Base-by-base conservation (phyloP, 345 rosid species). In the Tarenaya hassleriana region DNA sequence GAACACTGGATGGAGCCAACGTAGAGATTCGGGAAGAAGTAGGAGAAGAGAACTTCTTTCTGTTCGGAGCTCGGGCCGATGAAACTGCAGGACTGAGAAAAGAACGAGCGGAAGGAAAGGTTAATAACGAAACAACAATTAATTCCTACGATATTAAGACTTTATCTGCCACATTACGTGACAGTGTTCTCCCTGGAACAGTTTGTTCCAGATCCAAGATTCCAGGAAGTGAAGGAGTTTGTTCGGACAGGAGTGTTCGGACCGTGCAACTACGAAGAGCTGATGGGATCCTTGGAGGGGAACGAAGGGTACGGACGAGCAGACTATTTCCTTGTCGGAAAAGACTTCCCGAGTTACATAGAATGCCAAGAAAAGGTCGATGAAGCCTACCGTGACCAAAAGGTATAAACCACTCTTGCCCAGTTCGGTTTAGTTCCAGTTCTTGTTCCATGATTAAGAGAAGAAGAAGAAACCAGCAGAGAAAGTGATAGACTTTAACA, bases 1-100 rank as follows among this genome's bases (percentile, higher is more conserved):
- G 95, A 44, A 86, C 95, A n/a, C 67, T 86, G 65, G 95, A 86
- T 65, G 91, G 95, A 10, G 91, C 95, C 11, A 86, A 86, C 38
- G 95, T 86, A 8, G 95, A 86, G 64, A 86, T 86, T 54, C 61
- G 82, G 40, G 67, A 80, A 72, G 95, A 86, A 69, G 88, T 86
- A 41, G 95, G 91, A 55, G 86, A 77, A 63, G 86, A 80, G 1
- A 86, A 83, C 59, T 80, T 86, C 66, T 86, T 86, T 74, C 95
- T 83, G 51, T 86, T 83, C 24, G 95, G 91, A 16, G 91, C 95
- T 17, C 42, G 64, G 74, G 95, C 88, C 58, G 62, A 75, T 13
- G 88, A 83, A 70, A 81, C 83, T 32, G 82, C 61, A 7, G 79
- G 73, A 49, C 77, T 86, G 34, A 77, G 91, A 62, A 80, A 77